Evolutionary conservation across 2,329 filamentous ascomycete genomes (phyloP), one percentile per base, ranked within the genome.

Genomic region (Colletotrichum sp.): DNA sequence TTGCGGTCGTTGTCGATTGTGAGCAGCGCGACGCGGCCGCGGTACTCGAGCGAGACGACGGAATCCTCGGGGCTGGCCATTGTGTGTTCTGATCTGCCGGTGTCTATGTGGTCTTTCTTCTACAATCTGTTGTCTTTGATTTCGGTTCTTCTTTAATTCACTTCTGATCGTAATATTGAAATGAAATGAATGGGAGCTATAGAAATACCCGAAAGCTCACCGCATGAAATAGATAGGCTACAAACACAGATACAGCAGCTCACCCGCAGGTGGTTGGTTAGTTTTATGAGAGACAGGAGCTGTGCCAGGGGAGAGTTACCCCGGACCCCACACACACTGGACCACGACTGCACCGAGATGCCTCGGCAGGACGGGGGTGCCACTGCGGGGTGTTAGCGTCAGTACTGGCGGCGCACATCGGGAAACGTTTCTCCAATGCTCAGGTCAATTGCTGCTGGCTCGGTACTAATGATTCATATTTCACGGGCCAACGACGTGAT

Each of bases 1-100:
- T 98, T 98, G 83, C 93, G 91, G 71, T 93, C 91, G 68, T 95
- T 94, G 86, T 96, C 93, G 82, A 99, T 93, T 21, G 95, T 98
- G 84, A 99, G 93, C 82, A 96, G 92, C 81, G 96, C 86, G 18
- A 87, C 81, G 78, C 86, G 85, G 69, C 84, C 85, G 69, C 81
- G 85, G 78, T 86, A 86, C 76, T 87, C 85, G 75, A 87, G 76
- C 10, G 76, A 80, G 78, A 87, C 82, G 79, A 84, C 80, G 36
- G 81, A 36, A 21, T 76, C 75, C 32, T 75, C 71, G 32, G 63
- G 60, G 32, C 66, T 64, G 8, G 74, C 70, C 74, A 76, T 76
- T 69, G 18, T 34, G 28, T 49, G 39, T n/a, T 68, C n/a, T 36
- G 16, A 15, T 32, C 18, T 49, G 44, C n/a, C 0, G 44, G 44